phyloP scores from a whole-genome alignment of 495 filamentous ascomycete species.

The Pyrenula massariospora region DNA sequence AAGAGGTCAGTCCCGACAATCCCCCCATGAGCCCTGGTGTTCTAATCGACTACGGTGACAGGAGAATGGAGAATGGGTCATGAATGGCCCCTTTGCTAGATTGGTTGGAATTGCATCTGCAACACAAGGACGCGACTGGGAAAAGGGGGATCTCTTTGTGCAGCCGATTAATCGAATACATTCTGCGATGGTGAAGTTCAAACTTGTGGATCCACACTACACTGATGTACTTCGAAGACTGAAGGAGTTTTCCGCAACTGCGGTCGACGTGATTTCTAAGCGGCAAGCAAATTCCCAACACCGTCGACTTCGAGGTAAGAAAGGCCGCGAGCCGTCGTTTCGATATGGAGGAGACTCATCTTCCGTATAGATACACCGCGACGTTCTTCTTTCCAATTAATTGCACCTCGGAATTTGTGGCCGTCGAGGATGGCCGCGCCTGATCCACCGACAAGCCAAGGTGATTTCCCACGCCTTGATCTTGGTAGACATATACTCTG shows the following conservation, averaged over 20 bases:
- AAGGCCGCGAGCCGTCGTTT: neutral
- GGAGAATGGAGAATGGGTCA: constrained; percentile 2
- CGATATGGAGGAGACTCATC: neutral
- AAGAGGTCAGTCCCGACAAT: neutral
- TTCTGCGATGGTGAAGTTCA: neutral
- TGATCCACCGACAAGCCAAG: neutral
- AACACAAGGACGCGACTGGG: neutral
- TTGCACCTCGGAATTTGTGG: neutral
- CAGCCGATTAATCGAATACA: neutral
- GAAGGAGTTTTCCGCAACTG: neutral
- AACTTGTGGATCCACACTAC: neutral
- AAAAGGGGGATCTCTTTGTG: neutral
- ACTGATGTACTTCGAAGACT: neutral
- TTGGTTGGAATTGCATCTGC: constrained; percentile 1
- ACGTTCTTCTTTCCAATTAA: neutral
- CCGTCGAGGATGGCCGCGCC: neutral
- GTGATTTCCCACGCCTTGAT: neutral
- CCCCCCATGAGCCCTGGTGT: neutral
- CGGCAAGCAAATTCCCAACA: neutral
- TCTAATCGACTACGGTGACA: neutral
- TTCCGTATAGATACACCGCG: neutral
- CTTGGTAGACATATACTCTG: neutral
- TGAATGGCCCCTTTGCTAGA: constrained; percentile 1
- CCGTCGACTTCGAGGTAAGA: neutral
- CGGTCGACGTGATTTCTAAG: neutral